Base-by-base conservation (phyloP, 345 rosid genomes). In the Trapa incisa region DNA sequence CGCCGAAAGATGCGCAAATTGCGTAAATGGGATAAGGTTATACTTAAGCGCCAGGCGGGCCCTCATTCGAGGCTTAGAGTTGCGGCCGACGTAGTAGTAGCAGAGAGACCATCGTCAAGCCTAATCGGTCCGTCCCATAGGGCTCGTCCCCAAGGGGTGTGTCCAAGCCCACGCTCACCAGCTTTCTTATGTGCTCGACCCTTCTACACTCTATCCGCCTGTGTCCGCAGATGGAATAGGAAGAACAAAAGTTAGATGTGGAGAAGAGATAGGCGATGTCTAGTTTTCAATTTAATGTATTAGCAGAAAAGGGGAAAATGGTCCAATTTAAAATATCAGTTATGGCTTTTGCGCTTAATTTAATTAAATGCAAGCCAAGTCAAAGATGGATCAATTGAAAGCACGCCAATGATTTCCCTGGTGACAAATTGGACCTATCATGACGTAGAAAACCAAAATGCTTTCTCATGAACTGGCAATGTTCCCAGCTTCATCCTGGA, bases 61-160 rank as follows among this genome's bases (percentile, higher is more conserved):
- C 74, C 98, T 82, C 89, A 89, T 89, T 71, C 77, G 83, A 35
- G 98, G 98, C 77, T 89, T 92, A 67, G 92, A 80, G 68, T 92
- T 92, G 67, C 86, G 77, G 47, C 96, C 91, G 66, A 89, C 96
- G 70, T 92, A 89, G 82, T 92, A 92, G 69, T 68, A 65, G 29
- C 29, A 22, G 29, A 22, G 68, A 91, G 94, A 74, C 98, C 96
- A 78, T 89, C 89, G 61, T 82, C 80, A 72, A 92, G 96, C 71
- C 85, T 80, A 14, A 96, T 96, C 47, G 79, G 65, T 80, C 92
- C 29, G 88, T 91, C n/a, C 92, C 96, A 72, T 75, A 81, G 1
- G 96, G 94, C 47, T 81, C 78, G 57, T 79, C 78, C 16, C 81
- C 88, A 11, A 92, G 83, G 57, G 71, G 71, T 17, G 80, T 78